Evolutionary conservation across 1,284 basidiomycete genomes (phyloP).

Genomic region (Marasmius tenuissimus): DNA sequence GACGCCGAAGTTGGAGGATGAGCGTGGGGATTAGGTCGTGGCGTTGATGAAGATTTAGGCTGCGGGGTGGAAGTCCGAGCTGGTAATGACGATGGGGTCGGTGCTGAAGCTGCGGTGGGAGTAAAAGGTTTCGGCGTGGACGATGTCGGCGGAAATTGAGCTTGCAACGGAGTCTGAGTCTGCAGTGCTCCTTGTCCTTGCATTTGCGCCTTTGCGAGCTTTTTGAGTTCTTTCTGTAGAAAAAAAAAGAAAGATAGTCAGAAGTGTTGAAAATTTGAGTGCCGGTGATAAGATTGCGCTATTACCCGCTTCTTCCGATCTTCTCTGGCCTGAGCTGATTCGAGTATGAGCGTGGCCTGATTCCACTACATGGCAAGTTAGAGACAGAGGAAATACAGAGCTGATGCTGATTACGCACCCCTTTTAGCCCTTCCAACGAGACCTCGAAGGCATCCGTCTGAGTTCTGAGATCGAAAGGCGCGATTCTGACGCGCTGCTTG

Average conservation of each 20-base stretch:
- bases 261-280: neutral
- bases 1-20: slow-evolving; percentile 7
- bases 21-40: slow-evolving; percentile 13
- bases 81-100: slow-evolving; percentile 29
- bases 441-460: slow-evolving; percentile 73
- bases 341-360: slow-evolving; percentile 56
- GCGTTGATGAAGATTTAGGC: slow-evolving; percentile 20
- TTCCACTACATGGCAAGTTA: slow-evolving; percentile 58
- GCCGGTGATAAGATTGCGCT: slow-evolving; percentile 8
- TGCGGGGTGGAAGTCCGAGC: slow-evolving; percentile 17
- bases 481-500: slow-evolving; percentile 67
- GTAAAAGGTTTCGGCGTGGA: slow-evolving; percentile 16
- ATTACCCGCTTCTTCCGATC: slow-evolving; percentile 75
- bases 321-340: slow-evolving; percentile 74
- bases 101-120: slow-evolving; percentile 31
- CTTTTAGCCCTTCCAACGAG: slow-evolving; percentile 71
- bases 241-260: neutral
- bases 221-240: slow-evolving; percentile 71
- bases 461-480: slow-evolving; percentile 63
- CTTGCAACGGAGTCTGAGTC: neutral
- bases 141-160: slow-evolving; percentile 24
- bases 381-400: slow-evolving; percentile 20
- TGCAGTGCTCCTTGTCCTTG: slow-evolving; percentile 29
- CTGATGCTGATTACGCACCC: slow-evolving; percentile 48
- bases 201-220: slow-evolving; percentile 61